Base-by-base conservation (phyloP, 202 grass and related monocot species). In the Setaria viridis region DNA sequence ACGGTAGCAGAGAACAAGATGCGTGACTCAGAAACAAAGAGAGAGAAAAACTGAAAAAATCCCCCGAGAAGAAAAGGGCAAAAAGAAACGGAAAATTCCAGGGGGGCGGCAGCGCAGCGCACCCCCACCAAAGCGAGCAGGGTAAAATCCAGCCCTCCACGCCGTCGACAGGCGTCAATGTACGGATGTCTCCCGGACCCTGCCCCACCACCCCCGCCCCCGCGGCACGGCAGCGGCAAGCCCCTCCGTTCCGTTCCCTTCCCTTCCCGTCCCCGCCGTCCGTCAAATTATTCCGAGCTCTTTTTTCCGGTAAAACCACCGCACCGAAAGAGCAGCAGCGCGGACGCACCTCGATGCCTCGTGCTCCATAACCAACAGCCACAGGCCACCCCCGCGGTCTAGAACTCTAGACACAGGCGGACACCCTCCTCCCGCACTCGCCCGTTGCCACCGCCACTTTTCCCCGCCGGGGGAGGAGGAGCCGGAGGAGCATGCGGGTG, bases 121-220 rank as follows among this genome's bases (percentile, higher is more conserved):
- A 8, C 71, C 70, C 79, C 65, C 43, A 74, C 76, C 79, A 73
- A 76, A 86, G 35, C 69, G 70, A 46, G 21, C 69, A 49, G 72
- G 53, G 67, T 72, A 82, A 82, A 89, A 90, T 89, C 76, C 78
- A 84, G 86, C 70, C 81, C 34, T 85, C 76, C 88, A 88, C 89
- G 87, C 82, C 90, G 82, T 80, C 80, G 85, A 88, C 92, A 90
- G 79, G 63, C 88, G 88, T 94, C 92, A 88, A 86, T 67, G 90
- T 94, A 94, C 95, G 95, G 90, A 89, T 82, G 82, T 89, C 81
- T 25, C 93, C 83, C 72, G 64, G 20, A 11, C 68, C 57, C 57
- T 25, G 57, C 3, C 57, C 45, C 43, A 30, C 86, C 34, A 43
- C 62, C 48, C 30, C 43, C 43, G 67, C 39, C 50, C 16, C 91